Conservation (phyloP, 306 rosid genomes). For the Trifolium dubium region DNA sequence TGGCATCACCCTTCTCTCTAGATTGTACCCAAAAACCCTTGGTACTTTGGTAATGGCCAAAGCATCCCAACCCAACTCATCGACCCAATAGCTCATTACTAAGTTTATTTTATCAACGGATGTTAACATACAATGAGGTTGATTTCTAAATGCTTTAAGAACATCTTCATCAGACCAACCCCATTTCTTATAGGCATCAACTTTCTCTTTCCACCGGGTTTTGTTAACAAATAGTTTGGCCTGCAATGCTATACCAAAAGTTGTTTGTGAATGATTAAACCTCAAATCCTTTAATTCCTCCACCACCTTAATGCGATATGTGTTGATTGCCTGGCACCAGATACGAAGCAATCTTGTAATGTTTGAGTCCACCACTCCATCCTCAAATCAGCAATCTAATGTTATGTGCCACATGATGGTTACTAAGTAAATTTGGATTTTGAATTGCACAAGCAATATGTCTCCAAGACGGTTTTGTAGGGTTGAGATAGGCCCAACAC, state of each 20-base stretch:
- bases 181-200: slow-evolving; percentile 53
- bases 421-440: accelerated
- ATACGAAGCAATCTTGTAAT: no score
- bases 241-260: slow-evolving; percentile 41
- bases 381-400: no score
- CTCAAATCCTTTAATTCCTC: slow-evolving; percentile 52
- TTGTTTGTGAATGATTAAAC: slow-evolving; percentile 33
- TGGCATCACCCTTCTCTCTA: slow-evolving; percentile 53
- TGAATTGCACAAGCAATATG: not conserved
- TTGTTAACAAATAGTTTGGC: slow-evolving; percentile 35
- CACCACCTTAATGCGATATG: not conserved
- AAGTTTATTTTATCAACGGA: slow-evolving; percentile 46
- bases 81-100: slow-evolving; percentile 48
- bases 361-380: no score
- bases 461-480: no score
- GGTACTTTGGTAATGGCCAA: slow-evolving; percentile 20
- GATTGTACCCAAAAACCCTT: slow-evolving; percentile 3
- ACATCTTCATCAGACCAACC: slow-evolving; percentile 63
- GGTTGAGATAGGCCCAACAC: no score
- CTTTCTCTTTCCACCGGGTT: slow-evolving; percentile 49
- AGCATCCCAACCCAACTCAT: slow-evolving; percentile 44
- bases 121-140: slow-evolving; percentile 47
- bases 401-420: no score
- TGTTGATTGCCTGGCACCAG: no score
- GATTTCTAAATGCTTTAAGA: slow-evolving; percentile 42